Percentiles rank a stretch among this genome's conserved stretches.
These are phyloP conservation scores for Colletotrichum acutatum DNA, from an alignment of 2,329 filamentous ascomycete species.

Conservation along the genomic window DNA sequence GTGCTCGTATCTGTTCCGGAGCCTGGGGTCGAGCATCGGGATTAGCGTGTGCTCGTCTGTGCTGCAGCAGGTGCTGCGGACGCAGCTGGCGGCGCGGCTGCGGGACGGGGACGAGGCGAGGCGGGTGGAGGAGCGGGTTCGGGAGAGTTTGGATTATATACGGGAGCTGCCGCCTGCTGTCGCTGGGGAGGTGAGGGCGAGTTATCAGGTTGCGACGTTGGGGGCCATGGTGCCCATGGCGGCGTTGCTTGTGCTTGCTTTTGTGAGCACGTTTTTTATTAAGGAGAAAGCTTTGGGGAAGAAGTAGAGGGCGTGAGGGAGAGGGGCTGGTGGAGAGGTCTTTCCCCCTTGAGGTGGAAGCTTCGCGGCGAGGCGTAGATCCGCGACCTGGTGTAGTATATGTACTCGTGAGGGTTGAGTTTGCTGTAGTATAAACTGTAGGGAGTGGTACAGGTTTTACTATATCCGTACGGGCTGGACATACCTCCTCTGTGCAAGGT, in stretches of 20 bases:
- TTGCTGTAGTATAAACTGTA: no score
- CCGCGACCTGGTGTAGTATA: no score
- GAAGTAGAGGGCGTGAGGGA: slow-evolving; percentile 37
- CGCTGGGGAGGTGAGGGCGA: slow-evolving; percentile 69
- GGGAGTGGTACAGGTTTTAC: no score
- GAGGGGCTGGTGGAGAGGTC: no score
- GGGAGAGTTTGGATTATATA: slow-evolving; percentile 77
- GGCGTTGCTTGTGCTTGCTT: slow-evolving; percentile 49
- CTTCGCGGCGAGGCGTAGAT: no score
- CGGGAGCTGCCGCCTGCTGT: slow-evolving; percentile 70
- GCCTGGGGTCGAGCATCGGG: slow-evolving; percentile 80
- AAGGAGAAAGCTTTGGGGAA: slow-evolving; percentile 65
- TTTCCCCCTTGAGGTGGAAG: no score
- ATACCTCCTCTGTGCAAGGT: no score
- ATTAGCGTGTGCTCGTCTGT: slow-evolving; percentile 78
- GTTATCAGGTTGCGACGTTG: slow-evolving; percentile 66
- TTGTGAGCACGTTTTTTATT: slow-evolving; percentile 61
- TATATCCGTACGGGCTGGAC: no score
- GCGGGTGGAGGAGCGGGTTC: slow-evolving; percentile 74
- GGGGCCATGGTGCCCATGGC: slow-evolving; percentile 53
- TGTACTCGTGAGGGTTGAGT: no score
- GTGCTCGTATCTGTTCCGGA: slow-evolving; percentile 84
- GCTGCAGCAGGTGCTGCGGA: slow-evolving; percentile 75
- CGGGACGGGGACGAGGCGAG: slow-evolving; percentile 68
- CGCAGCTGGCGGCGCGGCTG: slow-evolving; percentile 64